Percentiles rank a stretch among this genome's conserved stretches.
Evolutionary conservation across 2,329 filamentous ascomycete genomes (phyloP).

Genomic region (Phaeophleospora eucalypticola): DNA sequence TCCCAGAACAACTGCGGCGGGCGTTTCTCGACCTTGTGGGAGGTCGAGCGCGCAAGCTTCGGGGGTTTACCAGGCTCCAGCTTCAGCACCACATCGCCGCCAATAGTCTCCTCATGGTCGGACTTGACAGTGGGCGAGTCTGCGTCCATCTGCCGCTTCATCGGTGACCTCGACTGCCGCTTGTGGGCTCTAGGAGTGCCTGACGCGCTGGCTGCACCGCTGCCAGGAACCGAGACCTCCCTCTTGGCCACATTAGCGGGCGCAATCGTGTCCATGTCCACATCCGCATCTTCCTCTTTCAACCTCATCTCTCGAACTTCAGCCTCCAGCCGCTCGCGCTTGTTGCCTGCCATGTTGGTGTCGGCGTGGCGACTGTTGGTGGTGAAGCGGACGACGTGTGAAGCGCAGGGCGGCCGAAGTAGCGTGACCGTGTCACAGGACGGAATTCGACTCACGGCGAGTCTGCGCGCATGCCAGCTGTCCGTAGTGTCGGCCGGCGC

Average conservation of each 20-base stretch:
- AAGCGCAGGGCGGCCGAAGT: conserved; percentile 11
- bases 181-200: conserved; percentile 21
- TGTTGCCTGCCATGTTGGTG: conserved; percentile 40
- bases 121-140: conserved; percentile 37
- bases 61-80: conserved; percentile 62
- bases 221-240: conserved; percentile 22
- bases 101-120: conserved; percentile 52
- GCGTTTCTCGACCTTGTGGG: conserved; percentile 63
- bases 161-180: conserved; percentile 25
- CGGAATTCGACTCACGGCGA: conserved; percentile 3
- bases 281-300: conserved; percentile 36
- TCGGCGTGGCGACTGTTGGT: conserved; percentile 17
- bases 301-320: conserved; percentile 45
- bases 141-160: conserved; percentile 25
- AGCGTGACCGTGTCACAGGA: conserved; percentile 12
- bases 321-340: conserved; percentile 38
- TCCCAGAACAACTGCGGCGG: conserved; percentile 66
- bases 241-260: conserved; percentile 19
- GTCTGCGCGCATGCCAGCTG: conserved; percentile 17
- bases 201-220: conserved; percentile 12
- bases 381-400: conserved; percentile 22
- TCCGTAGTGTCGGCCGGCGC: neutral
- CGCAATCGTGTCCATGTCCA: conserved; percentile 26
- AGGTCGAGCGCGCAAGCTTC: conserved; percentile 69
- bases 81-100: conserved; percentile 60